A percentile compares a stretch with the other conserved stretches of the same genome.
Conservation (phyloP, 257 asterid genomes). For the Henckelia pumila region DNA sequence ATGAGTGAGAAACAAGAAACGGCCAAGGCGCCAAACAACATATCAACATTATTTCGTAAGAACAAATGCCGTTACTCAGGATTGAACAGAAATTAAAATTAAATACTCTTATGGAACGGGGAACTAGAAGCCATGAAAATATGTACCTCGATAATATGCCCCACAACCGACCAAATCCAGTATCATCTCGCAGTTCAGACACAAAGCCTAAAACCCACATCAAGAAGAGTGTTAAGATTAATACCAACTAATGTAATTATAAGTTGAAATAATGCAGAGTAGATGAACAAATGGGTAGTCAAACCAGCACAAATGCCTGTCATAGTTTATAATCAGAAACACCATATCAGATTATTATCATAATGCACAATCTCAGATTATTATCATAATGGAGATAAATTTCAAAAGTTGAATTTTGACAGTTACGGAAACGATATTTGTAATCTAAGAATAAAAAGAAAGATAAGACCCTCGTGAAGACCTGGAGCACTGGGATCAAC, state of each 20-base stretch:
- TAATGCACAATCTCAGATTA: slow-evolving; percentile 4
- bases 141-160: slow-evolving; percentile 84
- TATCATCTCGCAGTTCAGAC: slow-evolving; percentile 85
- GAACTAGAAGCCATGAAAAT: background rate
- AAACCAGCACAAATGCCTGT: slow-evolving; percentile 1
- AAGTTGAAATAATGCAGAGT: slow-evolving; percentile 13
- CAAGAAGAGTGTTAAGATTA: slow-evolving; percentile 18
- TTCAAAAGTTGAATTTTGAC: slow-evolving; percentile 15
- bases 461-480: slow-evolving; percentile 28
- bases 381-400: slow-evolving; percentile 12
- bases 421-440: slow-evolving; percentile 8
- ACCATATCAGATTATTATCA: background rate
- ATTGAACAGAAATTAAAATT: no score
- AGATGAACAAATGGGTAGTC: slow-evolving; percentile 6
- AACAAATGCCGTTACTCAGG: background rate
- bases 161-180: slow-evolving; percentile 84
- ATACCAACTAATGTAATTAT: slow-evolving; percentile 15
- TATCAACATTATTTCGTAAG: background rate
- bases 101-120: background rate
- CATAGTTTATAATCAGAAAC: background rate
- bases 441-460: slow-evolving; percentile 12
- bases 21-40: background rate
- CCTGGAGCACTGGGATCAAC: slow-evolving; percentile 72
- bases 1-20: background rate
- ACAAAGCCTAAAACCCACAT: slow-evolving; percentile 50